These are phyloP conservation scores for Solanum hybrid DNA, from an alignment of 305 asterid species.

Conservation along the genomic window DNA sequence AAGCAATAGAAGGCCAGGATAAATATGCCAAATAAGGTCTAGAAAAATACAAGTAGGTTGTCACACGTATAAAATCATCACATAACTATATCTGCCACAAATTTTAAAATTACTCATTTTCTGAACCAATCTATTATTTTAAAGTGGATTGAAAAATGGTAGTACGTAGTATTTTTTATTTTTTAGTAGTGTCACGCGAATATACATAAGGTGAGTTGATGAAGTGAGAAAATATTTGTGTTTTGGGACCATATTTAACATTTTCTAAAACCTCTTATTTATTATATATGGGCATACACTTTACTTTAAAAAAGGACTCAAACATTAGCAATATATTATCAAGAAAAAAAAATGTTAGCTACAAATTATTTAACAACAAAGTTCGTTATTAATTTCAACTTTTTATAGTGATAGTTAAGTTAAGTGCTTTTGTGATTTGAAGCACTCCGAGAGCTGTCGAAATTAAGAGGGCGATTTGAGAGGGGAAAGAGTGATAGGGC, in stretches of 20 bases:
- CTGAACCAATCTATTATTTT: neutral
- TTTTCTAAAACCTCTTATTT: neutral
- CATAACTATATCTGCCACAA: neutral
- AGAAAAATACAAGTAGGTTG: neutral
- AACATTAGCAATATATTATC: neutral
- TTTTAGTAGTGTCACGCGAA: neutral
- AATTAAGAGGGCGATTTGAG: neutral
- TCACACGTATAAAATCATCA: neutral
- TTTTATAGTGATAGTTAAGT: no score
- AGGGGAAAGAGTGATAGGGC: neutral
- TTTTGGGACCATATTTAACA: neutral
- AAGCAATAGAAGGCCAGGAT: no score
- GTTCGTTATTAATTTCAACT: neutral
- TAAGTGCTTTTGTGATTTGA: neutral
- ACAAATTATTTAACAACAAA: neutral
- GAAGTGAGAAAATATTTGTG: neutral
- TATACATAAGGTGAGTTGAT: neutral
- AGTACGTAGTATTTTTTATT: no score
- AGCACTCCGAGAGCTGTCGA: neutral
- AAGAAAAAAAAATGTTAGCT: no score
- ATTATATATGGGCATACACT: neutral
- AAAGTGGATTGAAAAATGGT: neutral
- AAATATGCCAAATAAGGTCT: no score
- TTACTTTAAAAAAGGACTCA: neutral
- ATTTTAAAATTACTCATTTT: neutral